Evolutionary conservation across 2,329 filamentous ascomycete genomes (phyloP), one percentile per base, ranked within the genome.

Genomic region (Sporothrix sp.): DNA sequence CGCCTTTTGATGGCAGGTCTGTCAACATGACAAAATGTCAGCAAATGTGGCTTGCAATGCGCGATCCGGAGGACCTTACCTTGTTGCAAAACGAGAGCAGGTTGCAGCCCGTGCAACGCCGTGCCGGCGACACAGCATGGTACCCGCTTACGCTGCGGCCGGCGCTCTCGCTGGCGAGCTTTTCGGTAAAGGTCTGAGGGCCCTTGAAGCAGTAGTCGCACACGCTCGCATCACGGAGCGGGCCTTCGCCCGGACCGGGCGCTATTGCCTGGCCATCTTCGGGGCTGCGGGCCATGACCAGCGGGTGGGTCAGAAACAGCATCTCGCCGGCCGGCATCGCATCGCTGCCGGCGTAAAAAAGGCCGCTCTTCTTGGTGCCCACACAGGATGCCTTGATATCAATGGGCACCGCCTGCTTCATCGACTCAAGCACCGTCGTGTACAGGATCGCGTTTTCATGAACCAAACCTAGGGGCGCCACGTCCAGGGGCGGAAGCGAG

Each of bases 151-250:
- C n/a, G 20, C 13, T 25, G 7, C 52, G 50, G 32, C 58, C 50
- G 2, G 21, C 47, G 5, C 54, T 50, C 10, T 55, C 47, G 2
- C 48, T 43, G 5, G 32, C 33, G 30, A 53, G 50, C 11, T 55
- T 38, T 2, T 55, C 51, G 9, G 56, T 37, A 6, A 45, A 40
- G 9, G 43, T 47, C 14, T 49, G 46, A 1, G 40, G 51, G 27
- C 59, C 58, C 16, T 52, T 23, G 42, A 61, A 57, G 50, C 63
- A 65, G 47, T 56, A 57, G 35, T 63, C 59, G 52, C 63, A 65
- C 18, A 61, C 44, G 2, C 52, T 42, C 2, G 36, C 10, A 28
- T 55, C 47, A 21, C 33, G 38, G 14, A 37, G 18, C 21, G 38
- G 46, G 14, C 46, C 27, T 3, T 46, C 21, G 1, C n/a, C 11